Evolutionary conservation across 305 asterid genomes (phyloP), one percentile per base, ranked within the genome.

Genomic region (Solanum hybrid): DNA sequence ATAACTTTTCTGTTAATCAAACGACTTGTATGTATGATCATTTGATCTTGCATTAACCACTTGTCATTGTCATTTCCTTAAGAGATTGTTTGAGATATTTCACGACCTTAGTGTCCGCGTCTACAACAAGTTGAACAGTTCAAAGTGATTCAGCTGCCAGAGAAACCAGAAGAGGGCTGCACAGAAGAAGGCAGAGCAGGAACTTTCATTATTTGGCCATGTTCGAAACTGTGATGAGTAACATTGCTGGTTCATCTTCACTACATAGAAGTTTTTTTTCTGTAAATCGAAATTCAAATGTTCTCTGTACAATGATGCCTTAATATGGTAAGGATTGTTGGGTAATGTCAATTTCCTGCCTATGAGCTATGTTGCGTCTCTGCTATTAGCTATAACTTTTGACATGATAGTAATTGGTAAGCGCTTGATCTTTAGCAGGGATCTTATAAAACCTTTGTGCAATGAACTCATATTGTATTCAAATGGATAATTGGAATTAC

Each of bases 11-110:
- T 35, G 24, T 35, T 11, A 5, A 35, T 5, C 29, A 20, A 61
- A 20, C 71, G 26, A 20, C 11, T 20, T 20, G 11, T 28, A 42
- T 28, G 67, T 4, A 26, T 37, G 69, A 40, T 14, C 71, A 82
- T 82, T 42, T 28, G 16, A 10, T 83, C 26, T 29, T 83, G 87
- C 11, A 46, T 83, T 83, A 35, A n/a, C 35, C n/a, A 40, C 5
- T 26, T 39, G 67, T 13, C 67, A 42, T 82, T 42, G 71, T 26
- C n/a, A 16, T 39, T 99, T 75, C 98, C 99, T 0, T 96, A 96
- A 29, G 99, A 35, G 34, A n/a, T 89, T 93, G 80, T 86, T 91
- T n/a, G 91, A 93, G 16, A 61, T 89, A 34, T 96, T 89, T 95
- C 91, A 91, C 39, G 84, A 75, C 89, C 90, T 96, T 29, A 91